Base-by-base conservation (phyloP, 768 basidiomycete species). In the Hericium coralloides region DNA sequence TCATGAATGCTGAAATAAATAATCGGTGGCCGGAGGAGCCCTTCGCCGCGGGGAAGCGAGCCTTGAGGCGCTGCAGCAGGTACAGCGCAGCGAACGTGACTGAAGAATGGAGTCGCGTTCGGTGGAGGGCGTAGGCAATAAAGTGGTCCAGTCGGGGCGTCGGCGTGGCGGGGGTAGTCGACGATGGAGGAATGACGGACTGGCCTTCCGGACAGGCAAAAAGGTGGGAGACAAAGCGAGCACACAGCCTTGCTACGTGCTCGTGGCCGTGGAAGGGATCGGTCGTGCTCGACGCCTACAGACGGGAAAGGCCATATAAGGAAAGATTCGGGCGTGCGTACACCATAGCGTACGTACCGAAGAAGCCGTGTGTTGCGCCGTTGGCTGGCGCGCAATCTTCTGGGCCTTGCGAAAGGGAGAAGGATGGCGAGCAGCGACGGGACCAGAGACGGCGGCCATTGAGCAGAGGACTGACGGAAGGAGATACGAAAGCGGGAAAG, bases 1-100 rank as follows among this genome's bases (percentile, higher is more conserved):
- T 90, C 92, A 95, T 95, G 70, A 92, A 92, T 0, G 92, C 91
- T 1, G 90, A 92, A 48, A 95, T 89, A 73, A 93, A 94, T 14
- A 97, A 73, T 0, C 92, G 80, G 67, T 97, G 92, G 20, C 92
- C 92, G 0, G 89, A 92, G 1, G 90, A 92, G 12, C 93, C 92
- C 25, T 89, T 82, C 7, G 92, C 92, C 6, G 91, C 89, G 2
- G 92, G 92, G 70, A 93, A 95, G n/a, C 92, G 85, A 26, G 84
- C 83, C 73, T 97, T 97, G 58, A 97, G 76, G 17, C 92, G 82
- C 60, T 87, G 84, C 10, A 97, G 79, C 25, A 95, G 63, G 73
- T 90, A 76, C n/a, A 83, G 75, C 0, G 80, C 78, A 31, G 79
- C 77, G 63, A 79, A 80, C 9, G 81, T 81, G 38, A 87, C 86